Percentiles rank a stretch among this genome's conserved stretches.
Evolutionary conservation across 2,329 filamentous ascomycete genomes (phyloP).

Genomic region (Rutstroemia sp.): DNA sequence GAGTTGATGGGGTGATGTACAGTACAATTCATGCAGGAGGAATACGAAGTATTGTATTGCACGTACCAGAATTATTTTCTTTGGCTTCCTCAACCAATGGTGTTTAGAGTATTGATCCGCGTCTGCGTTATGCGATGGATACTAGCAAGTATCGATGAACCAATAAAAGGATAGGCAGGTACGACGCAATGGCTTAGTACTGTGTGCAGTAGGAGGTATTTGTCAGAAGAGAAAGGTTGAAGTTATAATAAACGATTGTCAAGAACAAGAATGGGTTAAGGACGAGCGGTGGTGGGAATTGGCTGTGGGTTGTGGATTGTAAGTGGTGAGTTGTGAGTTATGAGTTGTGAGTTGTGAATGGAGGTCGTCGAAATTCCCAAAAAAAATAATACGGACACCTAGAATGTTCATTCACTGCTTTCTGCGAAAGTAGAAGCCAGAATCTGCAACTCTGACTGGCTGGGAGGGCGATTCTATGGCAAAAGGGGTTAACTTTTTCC

Average conservation of each 20-base stretch:
- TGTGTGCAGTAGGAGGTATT: not conserved
- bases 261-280: not conserved
- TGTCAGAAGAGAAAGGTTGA: not conserved
- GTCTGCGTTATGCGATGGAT: not conserved
- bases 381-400: no score
- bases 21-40: conserved; percentile 9
- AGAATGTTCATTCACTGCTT: not conserved
- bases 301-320: not conserved
- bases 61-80: conserved; percentile 8
- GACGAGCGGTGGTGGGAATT: no score
- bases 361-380: no score
- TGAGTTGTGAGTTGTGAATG: not conserved
- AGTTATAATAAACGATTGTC: not conserved
- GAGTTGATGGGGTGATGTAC: conserved; percentile 6
- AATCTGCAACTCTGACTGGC: not conserved
- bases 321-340: not conserved
- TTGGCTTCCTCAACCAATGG: conserved; percentile 1
- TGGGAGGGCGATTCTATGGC: not conserved
- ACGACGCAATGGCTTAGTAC: not conserved
- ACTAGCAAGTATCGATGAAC: not conserved
- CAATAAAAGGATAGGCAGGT: not conserved
- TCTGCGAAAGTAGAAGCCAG: not conserved
- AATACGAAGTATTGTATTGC: conserved; percentile 5
- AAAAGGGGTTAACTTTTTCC: not conserved
- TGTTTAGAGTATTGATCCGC: not conserved